phyloP scores from a whole-genome alignment of 2,329 filamentous ascomycete species.

The Fonsecaea monophora region DNA sequence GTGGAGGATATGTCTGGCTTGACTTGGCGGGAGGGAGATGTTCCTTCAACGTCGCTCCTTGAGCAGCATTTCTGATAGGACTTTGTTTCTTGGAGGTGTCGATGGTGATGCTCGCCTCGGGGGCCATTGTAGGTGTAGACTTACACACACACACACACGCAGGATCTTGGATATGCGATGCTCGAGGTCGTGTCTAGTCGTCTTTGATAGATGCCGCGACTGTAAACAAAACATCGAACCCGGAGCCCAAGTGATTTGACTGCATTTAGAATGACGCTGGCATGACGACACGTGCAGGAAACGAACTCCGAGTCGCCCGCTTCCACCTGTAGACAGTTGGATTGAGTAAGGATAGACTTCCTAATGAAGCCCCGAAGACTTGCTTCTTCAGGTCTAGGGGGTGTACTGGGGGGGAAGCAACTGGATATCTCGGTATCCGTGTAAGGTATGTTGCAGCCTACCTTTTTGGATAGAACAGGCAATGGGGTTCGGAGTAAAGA shows the following conservation, averaged over 20 bases:
- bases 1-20: conserved; percentile 36
- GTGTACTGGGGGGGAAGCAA: background rate
- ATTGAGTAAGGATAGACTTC: conserved; percentile 1
- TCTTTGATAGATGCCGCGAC: background rate
- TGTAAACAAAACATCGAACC: conserved; percentile 1
- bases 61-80: conserved; percentile 50
- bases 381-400: conserved; percentile 3
- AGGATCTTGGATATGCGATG: background rate
- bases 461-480: background rate
- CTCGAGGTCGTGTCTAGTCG: background rate
- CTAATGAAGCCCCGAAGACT: background rate
- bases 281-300: conserved; percentile 23
- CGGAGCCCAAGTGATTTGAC: background rate
- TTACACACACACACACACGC: background rate
- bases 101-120: conserved; percentile 27
- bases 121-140: conserved; percentile 11
- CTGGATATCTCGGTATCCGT: background rate
- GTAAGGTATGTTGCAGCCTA: background rate
- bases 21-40: conserved; percentile 53
- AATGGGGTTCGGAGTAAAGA: background rate
- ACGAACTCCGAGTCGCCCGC: conserved; percentile 10
- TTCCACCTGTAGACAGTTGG: background rate
- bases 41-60: conserved; percentile 40
- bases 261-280: conserved; percentile 13
- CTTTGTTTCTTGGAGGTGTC: conserved; percentile 39